Base-by-base conservation (phyloP, 2,329 filamentous ascomycete species). In the Septoria petroselini region DNA sequence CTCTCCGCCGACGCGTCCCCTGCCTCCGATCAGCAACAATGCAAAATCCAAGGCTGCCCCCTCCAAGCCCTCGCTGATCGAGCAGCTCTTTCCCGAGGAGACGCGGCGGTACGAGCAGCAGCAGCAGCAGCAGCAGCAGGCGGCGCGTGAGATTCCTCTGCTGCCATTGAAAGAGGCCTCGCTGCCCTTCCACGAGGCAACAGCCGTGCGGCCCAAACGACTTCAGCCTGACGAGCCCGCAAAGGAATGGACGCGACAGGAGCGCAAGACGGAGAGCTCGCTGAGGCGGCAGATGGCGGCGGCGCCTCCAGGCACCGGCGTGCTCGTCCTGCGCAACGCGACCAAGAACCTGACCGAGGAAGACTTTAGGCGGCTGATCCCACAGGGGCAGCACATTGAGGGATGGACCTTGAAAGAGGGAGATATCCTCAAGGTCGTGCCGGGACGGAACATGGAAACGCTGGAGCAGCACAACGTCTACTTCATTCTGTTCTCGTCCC, bases 311-410 rank as follows among this genome's bases (percentile, higher is more conserved):
- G 50, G 64, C 4, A 61, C 67, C 4, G 68, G 68, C 1, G 66
- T 72, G 60, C 73, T 91, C 33, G 72, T 83, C 34, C 69, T 90
- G 30, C 73, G 73, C 15, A 77, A 80, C 31, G 76, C 80, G 5
- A 81, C 79, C 60, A 76, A 75, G 49, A 76, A 78, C 15, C 74
- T 91, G 35, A 73, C 74, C 15, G 79, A 84, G 59, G 79, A 77
- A 57, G 87, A 91, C 70, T 91, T 91, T 68, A 76, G 81, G 55
- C 82, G 86, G 48, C 68, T 90, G 14, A 76, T 81, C 4, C 77
- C 78, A 1, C 79, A 76, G 60, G 80, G 81, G 38, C 69, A 73
- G 46, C 81, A 86, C 58, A 77, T 91, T 27, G 81, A 85, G 54
- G 77, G 77, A 33, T 90, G 86, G 86, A 59, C 52, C 5, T 74